Percentiles rank a stretch among this genome's conserved stretches.
These are phyloP conservation scores for Oryza meyeriana DNA, from an alignment of 176 grass and related monocot species.

Conservation along the genomic window DNA sequence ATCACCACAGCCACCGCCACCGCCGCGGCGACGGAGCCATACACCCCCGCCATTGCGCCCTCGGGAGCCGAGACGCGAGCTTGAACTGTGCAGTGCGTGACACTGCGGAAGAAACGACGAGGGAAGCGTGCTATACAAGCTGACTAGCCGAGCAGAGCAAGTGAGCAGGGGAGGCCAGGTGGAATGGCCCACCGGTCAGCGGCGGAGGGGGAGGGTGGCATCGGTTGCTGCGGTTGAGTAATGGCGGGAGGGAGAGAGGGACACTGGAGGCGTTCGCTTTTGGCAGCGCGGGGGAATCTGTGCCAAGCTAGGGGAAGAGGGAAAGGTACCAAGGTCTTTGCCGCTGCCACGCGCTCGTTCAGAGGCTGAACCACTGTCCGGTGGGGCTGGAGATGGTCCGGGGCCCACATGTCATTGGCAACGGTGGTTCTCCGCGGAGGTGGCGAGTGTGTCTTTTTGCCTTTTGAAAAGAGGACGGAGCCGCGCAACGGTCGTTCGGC, in stretches of 20 bases:
- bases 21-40: not conserved
- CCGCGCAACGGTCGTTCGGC: slow-evolving; percentile 38
- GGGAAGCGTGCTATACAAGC: not conserved
- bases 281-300: slow-evolving; percentile 39
- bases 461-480: not conserved
- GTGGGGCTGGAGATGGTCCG: fast-evolving
- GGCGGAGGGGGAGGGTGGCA: not conserved
- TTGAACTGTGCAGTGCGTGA: not conserved
- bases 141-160: not conserved
- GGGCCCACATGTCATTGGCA: not conserved
- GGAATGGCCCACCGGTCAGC: not conserved
- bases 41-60: slow-evolving; percentile 7
- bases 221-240: slow-evolving; percentile 19
- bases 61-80: not conserved
- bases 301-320: slow-evolving; percentile 44
- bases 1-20: not conserved
- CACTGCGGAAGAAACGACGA: not conserved
- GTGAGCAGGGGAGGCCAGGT: not conserved
- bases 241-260: slow-evolving; percentile 45
- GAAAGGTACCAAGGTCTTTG: slow-evolving; percentile 33
- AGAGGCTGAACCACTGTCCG: fast-evolving
- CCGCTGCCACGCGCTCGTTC: not conserved
- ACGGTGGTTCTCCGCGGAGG: fast-evolving
- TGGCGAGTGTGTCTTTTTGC: not conserved
- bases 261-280: slow-evolving; percentile 24